Base-by-base conservation (phyloP, 768 basidiomycete species). In the Leucogyrophana mollusca region DNA sequence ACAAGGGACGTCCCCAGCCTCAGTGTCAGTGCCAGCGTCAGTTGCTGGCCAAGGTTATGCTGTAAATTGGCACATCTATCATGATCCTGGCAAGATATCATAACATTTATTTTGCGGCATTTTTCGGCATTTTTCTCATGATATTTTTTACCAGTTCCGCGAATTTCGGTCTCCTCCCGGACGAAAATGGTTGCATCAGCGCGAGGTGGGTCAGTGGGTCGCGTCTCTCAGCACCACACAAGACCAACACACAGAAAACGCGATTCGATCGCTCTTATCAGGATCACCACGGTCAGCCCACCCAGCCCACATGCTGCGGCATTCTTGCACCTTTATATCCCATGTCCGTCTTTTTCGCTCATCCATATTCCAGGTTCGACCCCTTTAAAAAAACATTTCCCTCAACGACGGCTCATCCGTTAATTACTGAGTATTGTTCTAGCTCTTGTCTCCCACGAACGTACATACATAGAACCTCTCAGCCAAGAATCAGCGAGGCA, bases 331-430 rank as follows among this genome's bases (percentile, higher is more conserved):
- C 13, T 30, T 30, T 30, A 42, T 36, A 10, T 43, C 34, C 30
- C 4, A 44, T 10, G 34, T 48, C 57, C 62, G 61, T 43, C 49
- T 48, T 59, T 46, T 27, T 64, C 61, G 62, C 56, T 16, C 35
- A 37, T 37, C 35, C 35, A 7, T 21, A 37, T 37, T 21, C 35
- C 35, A 37, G 6, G 20, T 30, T 30, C 27, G 27, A 30, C 27
- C 27, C 27, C 27, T 6, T 30, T 30, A 7, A 30, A 30, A 30
- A 30, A 30, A 6, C n/a, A n/a, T 27, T 21, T 38, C 27, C 25
- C 22, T 18, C 22, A 21, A 27, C 18, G 2, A 22, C 34, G 47
- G 43, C 46, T 46, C 11, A 46, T 39, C 24, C 22, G 17, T 37
- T 34, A 23, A 37, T 38, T 22, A n/a, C 35, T 35, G 27, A 41